Evolutionary conservation across 1,284 basidiomycete species (phyloP), one percentile per base, ranked within the genome.

Genomic region (Sporisorium iseilematis-ciliati): DNA sequence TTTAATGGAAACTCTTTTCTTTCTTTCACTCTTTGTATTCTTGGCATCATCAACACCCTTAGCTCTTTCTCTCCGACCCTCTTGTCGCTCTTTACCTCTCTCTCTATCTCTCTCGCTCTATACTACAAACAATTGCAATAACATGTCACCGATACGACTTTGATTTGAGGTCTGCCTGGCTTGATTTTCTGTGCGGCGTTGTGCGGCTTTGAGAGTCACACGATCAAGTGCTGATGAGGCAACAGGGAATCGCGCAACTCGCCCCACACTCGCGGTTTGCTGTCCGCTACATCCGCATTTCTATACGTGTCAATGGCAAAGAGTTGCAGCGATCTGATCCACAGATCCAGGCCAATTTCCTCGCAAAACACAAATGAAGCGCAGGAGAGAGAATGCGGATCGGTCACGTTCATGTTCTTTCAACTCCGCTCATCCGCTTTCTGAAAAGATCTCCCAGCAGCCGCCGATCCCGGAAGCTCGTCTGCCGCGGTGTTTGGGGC

Each of bases 1-100:
- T 69, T 69, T 69, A 69, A 59, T 69, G 66, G 65, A 69, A 63
- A 55, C 23, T 31, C 40, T 50, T 62, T 56, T 31, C 41, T 50
- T 51, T 48, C n/a, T 49, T 14, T 48, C n/a, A 31, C 26, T 49
- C 16, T 42, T 43, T 63, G 51, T 58, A 55, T 21, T 21, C 41
- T 63, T 23, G 51, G 52, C 60, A 69, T 53, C 48, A 43, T 20
- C 23, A 31, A 21, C 38, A 46, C 29, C 18, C 26, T 20, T 14
- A 21, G 31, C 20, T 35, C 12, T 33, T 53, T 38, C 25, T 48
- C 41, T 43, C 11, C 33, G 33, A 51, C 48, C 29, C 4, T 38
- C 4, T 50, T 16, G 45, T 63, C 20, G 16, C 14, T 40, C 20
- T 21, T 12, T 46, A 21, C 23, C 57, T 33, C 26, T 33, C 12